Base-by-base conservation (phyloP, 805 yeast species). In the Saturnispora galanensis region DNA sequence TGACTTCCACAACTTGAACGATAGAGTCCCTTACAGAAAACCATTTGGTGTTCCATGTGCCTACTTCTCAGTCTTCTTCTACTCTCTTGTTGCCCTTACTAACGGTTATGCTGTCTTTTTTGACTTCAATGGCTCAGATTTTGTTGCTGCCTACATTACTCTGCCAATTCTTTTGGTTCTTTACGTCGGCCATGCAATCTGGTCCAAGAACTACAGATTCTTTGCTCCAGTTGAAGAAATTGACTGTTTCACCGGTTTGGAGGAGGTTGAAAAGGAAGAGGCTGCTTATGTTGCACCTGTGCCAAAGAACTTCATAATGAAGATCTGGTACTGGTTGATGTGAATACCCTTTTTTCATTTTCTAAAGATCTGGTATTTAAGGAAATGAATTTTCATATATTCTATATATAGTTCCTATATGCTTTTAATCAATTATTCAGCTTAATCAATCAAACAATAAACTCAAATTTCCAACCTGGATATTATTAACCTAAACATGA, bases 101-200 rank as follows among this genome's bases (percentile, higher is more conserved):
- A 82, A 83, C 53, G 89, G 89, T 46, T 83, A 79, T 56, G 79
- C 74, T 3, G 81, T 76, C 5, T 81, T 82, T 61, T 71, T 82
- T 48, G 54, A 61, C 41, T 79, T 79, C 68, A 69, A 67, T 11
- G 71, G 60, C 1, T 60, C 74, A 6, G 80, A 79, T 58, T 82
- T 82, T 53, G 63, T 82, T 41, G 88, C 89, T 31, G 83, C 88
- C 9, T 82, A 82, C 61, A 68, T 82, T 48, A 81, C 87, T 0
- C 56, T 82, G 40, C 84, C 82, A 31, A 68, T 75, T 46, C 70
- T 77, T 50, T 48, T 74, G 3, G 63, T 63, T 4, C 64, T 82
- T 38, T 81, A 76, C 59, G 49, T 73, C 37, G 84, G 79, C 6
- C 87, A 81, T 62, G 74, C 76, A 53, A 5, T 69, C 5, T 76